Conservation (phyloP, 164 flowering plant species). For the Aristolochia contorta region DNA sequence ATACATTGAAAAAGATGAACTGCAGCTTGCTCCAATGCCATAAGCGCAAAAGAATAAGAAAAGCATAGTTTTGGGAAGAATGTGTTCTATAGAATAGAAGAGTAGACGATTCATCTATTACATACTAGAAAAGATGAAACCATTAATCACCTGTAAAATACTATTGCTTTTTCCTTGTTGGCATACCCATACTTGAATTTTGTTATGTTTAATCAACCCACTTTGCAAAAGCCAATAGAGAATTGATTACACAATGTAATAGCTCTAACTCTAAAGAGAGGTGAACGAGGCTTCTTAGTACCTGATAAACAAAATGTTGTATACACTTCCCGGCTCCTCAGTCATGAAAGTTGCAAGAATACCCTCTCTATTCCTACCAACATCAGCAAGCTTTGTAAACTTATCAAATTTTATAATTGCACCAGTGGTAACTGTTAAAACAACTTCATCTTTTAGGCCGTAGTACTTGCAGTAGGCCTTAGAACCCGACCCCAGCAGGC, state of each 20-base stretch:
- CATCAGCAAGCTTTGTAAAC: conserved; percentile 95
- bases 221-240: conserved; percentile 30
- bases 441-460: conserved; percentile 65
- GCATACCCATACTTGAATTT: conserved; percentile 82
- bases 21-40: no score
- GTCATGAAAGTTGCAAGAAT: conserved; percentile 84
- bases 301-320: conserved; percentile 65
- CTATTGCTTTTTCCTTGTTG: conserved; percentile 52
- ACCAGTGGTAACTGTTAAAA: conserved; percentile 86
- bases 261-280: neutral
- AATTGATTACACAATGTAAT: neutral
- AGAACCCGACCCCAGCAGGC: conserved; percentile 99
- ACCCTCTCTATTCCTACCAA: conserved; percentile 91
- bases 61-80: no score
- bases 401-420: conserved; percentile 98
- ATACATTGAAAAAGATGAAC: no score
- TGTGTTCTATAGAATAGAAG: no score
- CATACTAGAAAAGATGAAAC: no score
- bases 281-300: conserved; percentile 6
- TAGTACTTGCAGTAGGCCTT: conserved; percentile 97
- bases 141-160: conserved; percentile 63
- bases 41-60: no score
- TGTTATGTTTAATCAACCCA: conserved; percentile 80
- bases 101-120: no score
- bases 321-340: conserved; percentile 77